Evolutionary conservation across 2,329 filamentous ascomycete species (phyloP).

Genomic region (Myriangium duriaei): DNA sequence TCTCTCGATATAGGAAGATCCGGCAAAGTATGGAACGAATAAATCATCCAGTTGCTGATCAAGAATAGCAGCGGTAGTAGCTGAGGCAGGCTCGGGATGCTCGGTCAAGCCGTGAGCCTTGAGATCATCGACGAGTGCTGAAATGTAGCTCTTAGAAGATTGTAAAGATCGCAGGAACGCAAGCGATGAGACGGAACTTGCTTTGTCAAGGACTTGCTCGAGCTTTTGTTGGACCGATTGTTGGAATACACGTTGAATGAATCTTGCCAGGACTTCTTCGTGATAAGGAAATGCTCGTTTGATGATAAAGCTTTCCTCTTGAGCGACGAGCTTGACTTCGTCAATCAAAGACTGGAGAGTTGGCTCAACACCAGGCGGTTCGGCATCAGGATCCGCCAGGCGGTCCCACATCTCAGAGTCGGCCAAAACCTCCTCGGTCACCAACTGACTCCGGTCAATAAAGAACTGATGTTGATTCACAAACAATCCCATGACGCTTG

Average conservation of each 20-base stretch:
- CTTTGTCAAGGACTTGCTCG: slow-evolving; percentile 92
- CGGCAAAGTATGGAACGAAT: slow-evolving; percentile 53
- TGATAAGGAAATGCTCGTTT: slow-evolving; percentile 93
- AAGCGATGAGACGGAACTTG: slow-evolving; percentile 77
- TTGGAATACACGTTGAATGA: slow-evolving; percentile 91
- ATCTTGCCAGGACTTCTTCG: slow-evolving; percentile 84
- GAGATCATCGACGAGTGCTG: slow-evolving; percentile 75
- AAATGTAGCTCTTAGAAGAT: slow-evolving; percentile 80
- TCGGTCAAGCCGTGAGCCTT: slow-evolving; percentile 92
- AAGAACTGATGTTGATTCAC: slow-evolving; percentile 99
- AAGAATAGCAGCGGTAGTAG: slow-evolving; percentile 61
- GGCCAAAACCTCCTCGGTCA: slow-evolving; percentile 69
- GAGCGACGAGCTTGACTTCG: slow-evolving; percentile 88
- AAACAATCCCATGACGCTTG: slow-evolving; percentile 89
- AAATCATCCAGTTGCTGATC: slow-evolving; percentile 57
- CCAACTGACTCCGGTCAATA: slow-evolving; percentile 85
- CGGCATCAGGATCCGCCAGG: slow-evolving; percentile 84
- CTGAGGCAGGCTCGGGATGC: slow-evolving; percentile 80
- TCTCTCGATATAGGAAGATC: slow-evolving; percentile 52
- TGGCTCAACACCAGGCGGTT: slow-evolving; percentile 81
- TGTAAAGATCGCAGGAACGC: slow-evolving; percentile 86
- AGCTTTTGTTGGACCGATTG: slow-evolving; percentile 94
- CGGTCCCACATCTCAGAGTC: slow-evolving; percentile 73
- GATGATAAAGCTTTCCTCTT: slow-evolving; percentile 94
- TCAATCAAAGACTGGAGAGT: slow-evolving; percentile 85